Conservation (phyloP, 2,329 filamentous ascomycete species). For the Ceratocystiopsis brevicomis region DNA sequence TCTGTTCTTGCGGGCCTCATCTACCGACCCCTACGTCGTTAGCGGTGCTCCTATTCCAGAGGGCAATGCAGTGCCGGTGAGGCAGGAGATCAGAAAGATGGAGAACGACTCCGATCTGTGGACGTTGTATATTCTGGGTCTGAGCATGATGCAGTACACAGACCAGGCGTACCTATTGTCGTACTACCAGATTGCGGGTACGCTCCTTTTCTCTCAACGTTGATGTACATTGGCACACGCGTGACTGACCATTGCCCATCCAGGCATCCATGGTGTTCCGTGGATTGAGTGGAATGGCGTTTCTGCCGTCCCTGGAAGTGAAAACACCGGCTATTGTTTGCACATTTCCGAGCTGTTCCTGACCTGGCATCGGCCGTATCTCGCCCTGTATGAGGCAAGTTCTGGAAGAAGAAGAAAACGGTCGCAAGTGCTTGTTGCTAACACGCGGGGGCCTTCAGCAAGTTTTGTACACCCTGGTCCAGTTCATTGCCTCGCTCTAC, state of each 20-base stretch:
- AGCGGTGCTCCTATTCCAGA: too few relatives aligned
- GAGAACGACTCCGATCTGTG: constrained; percentile 44
- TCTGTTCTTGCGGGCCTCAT: constrained; percentile 2
- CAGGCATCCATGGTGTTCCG: constrained; percentile 67
- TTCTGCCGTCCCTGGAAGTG: constrained; percentile 28
- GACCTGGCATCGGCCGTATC: constrained; percentile 69
- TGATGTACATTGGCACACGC: neutral
- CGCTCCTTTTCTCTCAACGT: constrained; percentile 10
- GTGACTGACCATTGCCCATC: neutral
- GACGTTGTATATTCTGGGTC: constrained; percentile 59
- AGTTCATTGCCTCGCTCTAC: constrained; percentile 28
- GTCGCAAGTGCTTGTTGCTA: too few relatives aligned
- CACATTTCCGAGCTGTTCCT: constrained; percentile 58
- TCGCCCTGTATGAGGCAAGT: constrained; percentile 39
- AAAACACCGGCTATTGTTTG: constrained; percentile 51
- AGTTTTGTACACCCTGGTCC: constrained; percentile 18
- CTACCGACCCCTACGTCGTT: too few relatives aligned
- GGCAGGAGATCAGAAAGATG: constrained; percentile 51
- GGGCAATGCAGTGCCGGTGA: constrained; percentile 18
- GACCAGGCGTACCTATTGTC: constrained; percentile 45
- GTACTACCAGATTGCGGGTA: constrained; percentile 64
- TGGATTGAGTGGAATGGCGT: constrained; percentile 35
- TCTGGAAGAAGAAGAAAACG: too few relatives aligned
- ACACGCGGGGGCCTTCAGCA: constrained; percentile 14
- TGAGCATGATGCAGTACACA: constrained; percentile 52